phyloP scores from a whole-genome alignment of 2,329 filamentous ascomycete genomes.

The Trichoderma polysporum region DNA sequence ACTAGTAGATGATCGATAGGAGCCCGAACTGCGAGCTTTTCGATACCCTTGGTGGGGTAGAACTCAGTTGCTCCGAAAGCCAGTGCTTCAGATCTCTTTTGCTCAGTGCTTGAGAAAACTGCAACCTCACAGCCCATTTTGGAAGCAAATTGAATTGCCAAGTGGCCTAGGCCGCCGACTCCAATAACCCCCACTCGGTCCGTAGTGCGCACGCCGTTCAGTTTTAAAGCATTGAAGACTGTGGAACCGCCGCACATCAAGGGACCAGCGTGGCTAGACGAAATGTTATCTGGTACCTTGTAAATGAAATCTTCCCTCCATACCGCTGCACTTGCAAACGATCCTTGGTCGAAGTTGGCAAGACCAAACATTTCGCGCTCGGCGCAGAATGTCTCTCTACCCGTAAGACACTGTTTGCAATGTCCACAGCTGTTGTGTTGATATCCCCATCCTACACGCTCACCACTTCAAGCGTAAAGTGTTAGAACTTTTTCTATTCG shows the following conservation, averaged over 20 bases:
- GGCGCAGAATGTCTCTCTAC: not conserved
- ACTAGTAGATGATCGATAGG: not conserved
- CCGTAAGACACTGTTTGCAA: slow-evolving; percentile 1
- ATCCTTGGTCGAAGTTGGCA: not conserved
- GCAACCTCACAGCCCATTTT: not conserved
- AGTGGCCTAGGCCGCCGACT: not conserved
- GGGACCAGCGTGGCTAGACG: not conserved
- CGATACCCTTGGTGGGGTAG: not conserved
- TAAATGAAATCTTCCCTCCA: not conserved
- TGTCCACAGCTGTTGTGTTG: not conserved
- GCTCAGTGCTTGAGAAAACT: not conserved
- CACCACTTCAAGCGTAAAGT: not conserved
- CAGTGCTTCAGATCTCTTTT: not conserved
- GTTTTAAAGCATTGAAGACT: not conserved
- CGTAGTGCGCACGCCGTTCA: not conserved
- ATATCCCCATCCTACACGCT: not conserved
- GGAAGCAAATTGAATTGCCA: not conserved
- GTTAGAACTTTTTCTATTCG: not conserved
- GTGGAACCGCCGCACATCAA: not conserved
- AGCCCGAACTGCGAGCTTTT: not conserved
- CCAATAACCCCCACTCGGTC: not conserved
- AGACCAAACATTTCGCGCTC: not conserved
- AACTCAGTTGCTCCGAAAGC: not conserved
- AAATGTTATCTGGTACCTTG: not conserved
- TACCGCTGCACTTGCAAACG: not conserved